Percentiles rank a stretch among this genome's conserved stretches.
phyloP scores from a whole-genome alignment of 1,284 basidiomycete species.

The Waitea zeae region DNA sequence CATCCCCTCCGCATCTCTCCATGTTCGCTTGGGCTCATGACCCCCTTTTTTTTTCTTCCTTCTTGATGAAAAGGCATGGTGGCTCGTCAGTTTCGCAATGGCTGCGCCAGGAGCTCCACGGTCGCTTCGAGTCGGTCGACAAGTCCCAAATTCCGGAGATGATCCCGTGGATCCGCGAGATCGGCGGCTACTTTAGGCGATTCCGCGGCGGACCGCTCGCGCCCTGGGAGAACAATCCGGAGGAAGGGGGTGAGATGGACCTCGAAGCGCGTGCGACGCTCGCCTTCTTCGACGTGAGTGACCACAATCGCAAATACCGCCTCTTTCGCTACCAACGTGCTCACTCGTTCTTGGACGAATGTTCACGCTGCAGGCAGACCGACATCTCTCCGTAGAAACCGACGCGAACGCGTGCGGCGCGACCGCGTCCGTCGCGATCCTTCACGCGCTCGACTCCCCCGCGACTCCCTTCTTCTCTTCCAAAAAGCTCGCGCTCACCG shows the following conservation, averaged over 20 bases:
- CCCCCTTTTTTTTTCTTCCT: not conserved
- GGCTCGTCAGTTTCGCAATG: slow-evolving; percentile 20
- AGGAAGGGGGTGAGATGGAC: slow-evolving; percentile 36
- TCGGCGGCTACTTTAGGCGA: slow-evolving; percentile 80
- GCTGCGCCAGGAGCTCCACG: slow-evolving; percentile 67
- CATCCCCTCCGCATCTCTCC: not conserved
- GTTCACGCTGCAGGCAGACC: slow-evolving; percentile 37
- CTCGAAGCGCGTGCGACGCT: slow-evolving; percentile 72
- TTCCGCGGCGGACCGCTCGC: slow-evolving; percentile 65
- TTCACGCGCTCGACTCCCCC: slow-evolving; percentile 72
- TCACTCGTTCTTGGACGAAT: slow-evolving; percentile 2
- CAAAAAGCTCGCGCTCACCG: slow-evolving; percentile 52
- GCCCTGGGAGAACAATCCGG: slow-evolving; percentile 34
- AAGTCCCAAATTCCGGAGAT: slow-evolving; percentile 55
- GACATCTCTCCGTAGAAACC: slow-evolving; percentile 37
- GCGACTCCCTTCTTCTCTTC: slow-evolving; percentile 67
- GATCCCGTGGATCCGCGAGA: slow-evolving; percentile 58
- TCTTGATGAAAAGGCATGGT: slow-evolving; percentile 10
- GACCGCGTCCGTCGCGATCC: slow-evolving; percentile 77
- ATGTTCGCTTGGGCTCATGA: slow-evolving; percentile 2
- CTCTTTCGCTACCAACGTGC: slow-evolving; percentile 1
- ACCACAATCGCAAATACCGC: too few relatives aligned
- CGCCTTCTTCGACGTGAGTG: slow-evolving; percentile 71
- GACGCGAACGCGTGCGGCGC: slow-evolving; percentile 63
- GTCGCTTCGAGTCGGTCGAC: slow-evolving; percentile 59